These are phyloP conservation scores for Linderniella brevidens DNA, from an alignment of 257 asterid species.

Conservation along the genomic window DNA sequence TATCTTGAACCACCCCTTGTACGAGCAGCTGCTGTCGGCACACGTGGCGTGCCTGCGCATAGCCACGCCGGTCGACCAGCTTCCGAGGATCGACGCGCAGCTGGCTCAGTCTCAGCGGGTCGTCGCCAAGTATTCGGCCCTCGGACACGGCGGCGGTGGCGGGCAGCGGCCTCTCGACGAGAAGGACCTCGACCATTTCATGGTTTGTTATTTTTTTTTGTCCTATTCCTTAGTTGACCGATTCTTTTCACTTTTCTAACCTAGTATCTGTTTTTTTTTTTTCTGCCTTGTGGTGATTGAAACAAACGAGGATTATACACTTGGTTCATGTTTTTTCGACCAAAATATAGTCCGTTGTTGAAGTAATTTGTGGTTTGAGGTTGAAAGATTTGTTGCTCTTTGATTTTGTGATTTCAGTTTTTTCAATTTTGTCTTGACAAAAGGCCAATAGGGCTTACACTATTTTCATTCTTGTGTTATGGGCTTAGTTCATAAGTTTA, in stretches of 20 bases:
- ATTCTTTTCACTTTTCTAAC: not conserved
- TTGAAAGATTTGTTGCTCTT: no score
- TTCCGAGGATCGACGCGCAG: slow-evolving; percentile 88
- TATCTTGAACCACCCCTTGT: slow-evolving; percentile 56
- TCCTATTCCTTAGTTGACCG: not conserved
- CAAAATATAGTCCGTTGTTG: not conserved
- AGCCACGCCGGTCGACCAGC: slow-evolving; percentile 92
- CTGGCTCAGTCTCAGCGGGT: slow-evolving; percentile 70
- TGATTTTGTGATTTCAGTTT: no score
- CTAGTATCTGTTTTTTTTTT: not conserved
- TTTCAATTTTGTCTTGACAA: no score
- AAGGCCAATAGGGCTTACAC: no score
- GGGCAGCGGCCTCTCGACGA: slow-evolving; percentile 41
- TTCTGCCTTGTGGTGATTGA: no score
- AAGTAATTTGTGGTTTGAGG: no score
- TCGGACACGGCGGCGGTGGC: slow-evolving; percentile 28
- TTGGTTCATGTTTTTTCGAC: not conserved
- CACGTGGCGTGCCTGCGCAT: slow-evolving; percentile 85
- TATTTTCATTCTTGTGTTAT: no score
- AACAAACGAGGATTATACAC: no score
- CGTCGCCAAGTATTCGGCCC: slow-evolving; percentile 64
- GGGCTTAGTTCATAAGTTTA: no score
- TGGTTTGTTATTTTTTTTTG: slow-evolving; percentile 23
- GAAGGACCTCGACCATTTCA: slow-evolving; percentile 88
- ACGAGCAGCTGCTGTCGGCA: slow-evolving; percentile 72